phyloP scores from a whole-genome alignment of 169 alveolate species.

The Plasmodium adleri region DNA sequence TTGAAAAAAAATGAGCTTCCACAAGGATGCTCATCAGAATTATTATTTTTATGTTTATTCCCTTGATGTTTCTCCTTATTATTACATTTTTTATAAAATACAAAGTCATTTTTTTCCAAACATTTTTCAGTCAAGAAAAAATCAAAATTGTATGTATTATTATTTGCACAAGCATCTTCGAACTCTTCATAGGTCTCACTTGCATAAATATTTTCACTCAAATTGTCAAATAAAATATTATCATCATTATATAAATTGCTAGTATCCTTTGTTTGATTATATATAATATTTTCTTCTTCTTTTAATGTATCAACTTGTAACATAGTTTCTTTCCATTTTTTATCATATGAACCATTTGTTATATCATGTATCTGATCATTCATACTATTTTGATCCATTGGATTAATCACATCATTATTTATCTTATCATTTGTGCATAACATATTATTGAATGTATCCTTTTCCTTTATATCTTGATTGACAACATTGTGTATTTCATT shows the following conservation, averaged over 20 bases:
- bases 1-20: constrained; percentile 28
- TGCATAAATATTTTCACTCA: background rate
- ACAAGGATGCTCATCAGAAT: background rate
- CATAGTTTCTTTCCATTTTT: background rate
- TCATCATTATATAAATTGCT: too few species aligned
- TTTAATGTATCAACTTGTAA: background rate
- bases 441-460: too few species aligned
- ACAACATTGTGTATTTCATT: too few species aligned
- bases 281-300: too few species aligned
- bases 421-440: too few species aligned
- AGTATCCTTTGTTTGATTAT: too few species aligned
- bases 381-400: background rate
- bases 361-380: background rate
- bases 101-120: constrained; percentile 56
- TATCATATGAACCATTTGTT: background rate
- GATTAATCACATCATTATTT: too few species aligned
- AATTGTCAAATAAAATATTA: background rate
- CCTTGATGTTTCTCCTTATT: constrained; percentile 5
- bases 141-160: constrained; percentile 12
- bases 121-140: constrained; percentile 36
- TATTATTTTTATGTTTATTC: too few species aligned
- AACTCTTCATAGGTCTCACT: background rate
- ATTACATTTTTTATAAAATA: constrained; percentile 21
- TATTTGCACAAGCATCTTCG: background rate
- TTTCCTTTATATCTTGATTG: too few species aligned